These are phyloP conservation scores for Rosellinia necatrix DNA, from an alignment of 2,329 filamentous ascomycete genomes.

Conservation along the genomic window DNA sequence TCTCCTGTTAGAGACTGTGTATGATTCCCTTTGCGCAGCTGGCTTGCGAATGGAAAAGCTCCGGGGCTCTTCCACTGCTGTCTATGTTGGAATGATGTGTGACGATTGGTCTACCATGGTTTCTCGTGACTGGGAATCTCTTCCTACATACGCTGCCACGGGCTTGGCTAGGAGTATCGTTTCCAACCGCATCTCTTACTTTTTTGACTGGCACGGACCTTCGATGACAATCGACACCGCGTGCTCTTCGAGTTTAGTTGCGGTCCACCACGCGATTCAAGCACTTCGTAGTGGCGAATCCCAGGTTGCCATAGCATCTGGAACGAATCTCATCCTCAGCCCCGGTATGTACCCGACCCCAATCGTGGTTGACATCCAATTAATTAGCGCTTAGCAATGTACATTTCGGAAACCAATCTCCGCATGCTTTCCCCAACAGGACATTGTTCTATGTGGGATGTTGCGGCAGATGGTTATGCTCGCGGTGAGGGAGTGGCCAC, in stretches of 20 bases:
- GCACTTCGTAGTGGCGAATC: too few species aligned
- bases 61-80: conserved; percentile 7
- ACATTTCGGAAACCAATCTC: too few species aligned
- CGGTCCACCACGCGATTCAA: too few species aligned
- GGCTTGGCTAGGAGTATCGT: conserved; percentile 9
- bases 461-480: conserved; percentile 10
- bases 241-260: too few species aligned
- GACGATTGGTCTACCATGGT: conserved; percentile 10
- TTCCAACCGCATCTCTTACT: too few species aligned
- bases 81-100: conserved; percentile 23
- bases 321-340: too few species aligned
- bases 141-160: conserved; percentile 14
- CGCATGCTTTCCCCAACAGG: conserved; percentile 13
- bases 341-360: too few species aligned
- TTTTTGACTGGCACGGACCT: too few species aligned
- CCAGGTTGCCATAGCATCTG: too few species aligned
- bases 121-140: conserved; percentile 2
- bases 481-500: conserved; percentile 12
- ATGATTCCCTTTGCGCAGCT: conserved; percentile 2
- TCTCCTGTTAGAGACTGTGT: conserved; percentile 1
- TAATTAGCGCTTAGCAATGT: too few species aligned
- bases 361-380: too few species aligned
- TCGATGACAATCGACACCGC: too few species aligned
- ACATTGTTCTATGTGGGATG: conserved; percentile 14
- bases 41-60: conserved; percentile 10